Evolutionary conservation across 176 grass and related monocot genomes (phyloP).

Genomic region (Alloteropsis semialata): DNA sequence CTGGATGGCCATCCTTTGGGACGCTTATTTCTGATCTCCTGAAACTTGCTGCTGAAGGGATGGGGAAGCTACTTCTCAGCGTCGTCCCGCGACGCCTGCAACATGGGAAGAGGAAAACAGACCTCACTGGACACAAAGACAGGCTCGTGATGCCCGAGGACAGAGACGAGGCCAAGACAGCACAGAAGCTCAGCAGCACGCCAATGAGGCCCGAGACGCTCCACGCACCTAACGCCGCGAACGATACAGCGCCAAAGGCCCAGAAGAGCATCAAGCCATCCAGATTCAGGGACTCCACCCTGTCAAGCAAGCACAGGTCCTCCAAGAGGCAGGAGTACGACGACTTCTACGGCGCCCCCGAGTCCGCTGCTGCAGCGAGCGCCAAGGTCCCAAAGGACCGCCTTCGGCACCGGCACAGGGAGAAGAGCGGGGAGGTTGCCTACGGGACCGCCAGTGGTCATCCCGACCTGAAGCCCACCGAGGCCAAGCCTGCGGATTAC

Average conservation of each 20-base stretch:
- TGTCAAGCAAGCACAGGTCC: conserved; percentile 80
- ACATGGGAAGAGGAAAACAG: conserved; percentile 41
- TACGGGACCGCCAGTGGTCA: conserved; percentile 36
- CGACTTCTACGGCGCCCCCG: conserved; percentile 59
- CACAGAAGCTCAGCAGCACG: conserved; percentile 64
- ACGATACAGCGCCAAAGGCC: conserved; percentile 46
- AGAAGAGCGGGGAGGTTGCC: conserved; percentile 64
- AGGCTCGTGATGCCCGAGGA: conserved; percentile 77
- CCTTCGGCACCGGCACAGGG: conserved; percentile 67
- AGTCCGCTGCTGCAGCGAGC: conserved; percentile 43
- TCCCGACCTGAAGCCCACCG: conserved; percentile 43
- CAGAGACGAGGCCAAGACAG: conserved; percentile 31
- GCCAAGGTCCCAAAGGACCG: conserved; percentile 76
- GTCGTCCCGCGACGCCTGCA: conserved; percentile 40
- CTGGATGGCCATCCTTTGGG: conserved; percentile 83
- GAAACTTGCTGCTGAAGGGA: conserved; percentile 69
- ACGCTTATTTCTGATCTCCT: conserved; percentile 78
- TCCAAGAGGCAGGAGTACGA: conserved; percentile 82
- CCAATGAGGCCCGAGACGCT: conserved; percentile 53
- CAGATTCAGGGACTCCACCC: conserved; percentile 81
- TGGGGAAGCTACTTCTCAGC: conserved; percentile 70
- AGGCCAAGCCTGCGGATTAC: conserved; percentile 49
- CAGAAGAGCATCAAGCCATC: conserved; percentile 63
- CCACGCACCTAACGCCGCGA: conserved; percentile 40
- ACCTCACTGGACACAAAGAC: conserved; percentile 68